Base-by-base conservation (phyloP, 176 grass and related monocot genomes). In the Raddia guianensis region DNA sequence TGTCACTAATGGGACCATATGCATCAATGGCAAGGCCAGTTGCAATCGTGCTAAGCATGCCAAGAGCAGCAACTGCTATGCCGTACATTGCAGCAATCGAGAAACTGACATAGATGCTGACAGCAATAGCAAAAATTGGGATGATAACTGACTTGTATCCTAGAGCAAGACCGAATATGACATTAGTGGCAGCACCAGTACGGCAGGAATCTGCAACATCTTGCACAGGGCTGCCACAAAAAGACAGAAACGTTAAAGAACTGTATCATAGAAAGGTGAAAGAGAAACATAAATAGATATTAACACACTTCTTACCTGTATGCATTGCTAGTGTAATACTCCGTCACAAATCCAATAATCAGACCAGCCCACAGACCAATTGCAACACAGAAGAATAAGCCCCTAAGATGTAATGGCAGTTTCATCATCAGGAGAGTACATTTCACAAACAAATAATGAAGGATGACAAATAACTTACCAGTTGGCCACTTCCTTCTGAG, bases 81-180 rank as follows among this genome's bases (percentile, higher is more conserved):
- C 93, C 93, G 15, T 97, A 97, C 90, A 97, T 93, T 20, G 93
- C 93, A 67, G 90, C 90, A 71, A 97, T 89, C 70, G 90, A 86
- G 83, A 97, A 97, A 83, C 93, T 97, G 46, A 93, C 93, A 71
- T 86, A 97, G 61, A 97, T 97, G 86, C 93, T 97, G 61, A 93
- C 63, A 71, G 93, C 93, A 86, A 97, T 97, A 21, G 93, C 93
- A 0, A 97, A 97, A 86, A 97, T 93, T 42, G 93, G 93, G 63
- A 97, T 89, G 67, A 97, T 97, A 60, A 97, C 93, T 4, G 93
- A 97, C 80, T 96, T 96, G 85, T 96, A 96, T 82, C 93, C 93
- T 27, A 96, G 78, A 74, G 93, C 90, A 80, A 97, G 93, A 53
- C 93, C 93, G 7, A 97, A 97, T 58, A 97, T 97, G 74, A 97